phyloP scores from a whole-genome alignment of 495 filamentous ascomycete genomes.

The Darksidea phi region DNA sequence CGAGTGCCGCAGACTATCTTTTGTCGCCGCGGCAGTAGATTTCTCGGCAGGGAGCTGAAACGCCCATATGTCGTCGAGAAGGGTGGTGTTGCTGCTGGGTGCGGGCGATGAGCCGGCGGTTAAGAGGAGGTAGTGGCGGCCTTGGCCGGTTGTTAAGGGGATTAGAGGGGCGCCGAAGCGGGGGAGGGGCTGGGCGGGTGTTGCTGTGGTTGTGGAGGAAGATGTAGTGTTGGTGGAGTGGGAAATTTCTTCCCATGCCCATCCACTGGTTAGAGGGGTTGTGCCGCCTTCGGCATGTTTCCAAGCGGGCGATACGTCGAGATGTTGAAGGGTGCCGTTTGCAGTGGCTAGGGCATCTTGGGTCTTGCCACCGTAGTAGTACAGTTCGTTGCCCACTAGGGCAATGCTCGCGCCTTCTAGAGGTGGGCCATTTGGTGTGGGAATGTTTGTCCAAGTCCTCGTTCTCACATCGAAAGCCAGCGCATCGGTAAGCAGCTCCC shows the following conservation, averaged over 20 bases:
- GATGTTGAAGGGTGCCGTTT: conserved; percentile 12
- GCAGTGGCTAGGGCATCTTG: neutral
- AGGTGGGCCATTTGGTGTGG: conserved; percentile 29
- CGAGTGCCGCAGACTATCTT: conserved; percentile 44
- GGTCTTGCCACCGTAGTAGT: conserved; percentile 31
- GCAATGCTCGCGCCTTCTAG: conserved; percentile 33
- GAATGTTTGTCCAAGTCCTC: conserved; percentile 38
- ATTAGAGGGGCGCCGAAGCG: conserved; percentile 31
- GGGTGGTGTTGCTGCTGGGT: neutral
- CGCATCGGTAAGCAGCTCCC: conserved; percentile 30
- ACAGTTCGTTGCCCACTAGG: conserved; percentile 26
- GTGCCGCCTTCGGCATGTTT: conserved; percentile 29
- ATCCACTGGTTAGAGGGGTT: conserved; percentile 28
- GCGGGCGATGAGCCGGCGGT: conserved; percentile 32
- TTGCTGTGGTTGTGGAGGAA: neutral
- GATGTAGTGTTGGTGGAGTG: conserved; percentile 1
- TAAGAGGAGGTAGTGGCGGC: conserved; percentile 39
- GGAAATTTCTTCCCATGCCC: conserved; percentile 25
- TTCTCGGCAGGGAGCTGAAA: conserved; percentile 51
- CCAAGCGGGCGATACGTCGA: conserved; percentile 30
- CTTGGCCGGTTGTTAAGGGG: conserved; percentile 41
- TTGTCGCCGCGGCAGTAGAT: conserved; percentile 52
- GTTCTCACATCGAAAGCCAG: conserved; percentile 41
- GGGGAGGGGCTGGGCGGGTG: neutral
- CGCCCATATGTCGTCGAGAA: conserved; percentile 42